Evolutionary conservation across 2,329 filamentous ascomycete species (phyloP), one percentile per base, ranked within the genome.

Genomic region (Fulvia fulva): DNA sequence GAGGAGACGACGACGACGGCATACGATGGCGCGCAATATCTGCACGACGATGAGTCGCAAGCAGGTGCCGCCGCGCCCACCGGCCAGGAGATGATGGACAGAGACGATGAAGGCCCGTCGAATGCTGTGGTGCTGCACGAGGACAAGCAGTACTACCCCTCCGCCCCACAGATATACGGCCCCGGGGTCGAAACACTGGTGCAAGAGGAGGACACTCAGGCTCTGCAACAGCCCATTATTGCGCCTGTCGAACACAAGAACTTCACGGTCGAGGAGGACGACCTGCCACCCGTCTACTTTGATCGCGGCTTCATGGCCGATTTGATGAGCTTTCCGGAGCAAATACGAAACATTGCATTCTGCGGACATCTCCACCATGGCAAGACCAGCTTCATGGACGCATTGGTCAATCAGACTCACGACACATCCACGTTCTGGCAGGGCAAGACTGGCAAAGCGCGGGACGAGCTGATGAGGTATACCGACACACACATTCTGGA

Each of bases 111-210:
- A 51, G 91, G 89, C 14, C 90, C 93, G 3, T 97, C 92, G 5
- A 99, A 97, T 74, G 93, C 94, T 53, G 91, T 99, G n/a, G 84
- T 99, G 58, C 83, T 99, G 47, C 94, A 99, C 77, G 94, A 99
- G 80, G 94, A 99, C 78, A 99, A 99, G 76, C 94, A 97, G 74
- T 99, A 99, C 76, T 99, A 99, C 73, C 94, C 94, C 28, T 96
- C 92, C n/a, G 94, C 94, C 57, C 87, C 93, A 71, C 94, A 99
- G 75, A 87, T 96, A 44, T 99, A 97, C 73, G 94, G 94, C 53
- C 83, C 87, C 67, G 92, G 94, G 76, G 94, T 99, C 68, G 94
- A 99, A 77, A 94, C 93, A 1, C 78, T 96, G 75, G 93, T 99
- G 37, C 90, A 97, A 71, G 94, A 99, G 75, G 94, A 97, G 77